Base-by-base conservation (phyloP, 305 asterid genomes). In the Rubia balearica region DNA sequence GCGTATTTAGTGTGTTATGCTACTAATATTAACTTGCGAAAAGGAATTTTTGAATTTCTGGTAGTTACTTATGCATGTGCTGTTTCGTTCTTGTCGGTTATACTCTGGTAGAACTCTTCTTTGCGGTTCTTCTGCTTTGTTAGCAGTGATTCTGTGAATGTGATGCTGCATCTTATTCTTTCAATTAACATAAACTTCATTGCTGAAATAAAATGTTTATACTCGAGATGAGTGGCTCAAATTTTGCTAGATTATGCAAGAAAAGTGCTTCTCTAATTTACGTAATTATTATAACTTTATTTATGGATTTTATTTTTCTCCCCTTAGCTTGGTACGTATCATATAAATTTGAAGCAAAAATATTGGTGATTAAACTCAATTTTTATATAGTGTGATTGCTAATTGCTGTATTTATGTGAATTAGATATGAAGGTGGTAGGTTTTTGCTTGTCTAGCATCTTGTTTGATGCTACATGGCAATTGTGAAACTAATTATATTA, bases 401-500 rank as follows among this genome's bases (percentile, higher is more conserved):
- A 21, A 40, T 38, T 64, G 16, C 17, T 40, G 70, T 12, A 22
- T 45, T 21, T 27, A 24, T 22, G 30, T 67, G 42, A 24, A 45
- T 43, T 3, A 45, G 33, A 41, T 4, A 9, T 8, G 19, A 65
- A 65, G 11, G 16, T 42, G 53, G 55, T 14, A 6, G 17, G 8
- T 45, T 46, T 13, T 13, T 24, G 60, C 71, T 67, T 41, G 53
- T 65, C 17, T 19, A 12, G 24, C n/a, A 64, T 65, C 36, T 64
- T 64, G 24, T 38, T 22, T 64, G 51, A 40, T 40, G 68, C n/a
- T 64, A 41, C 16, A 8, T 51, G 51, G 24, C 9, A 51, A 16
- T 51, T n/a, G 22, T 6, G 22, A n/a, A 17, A 51, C 59, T 51
- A 62, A 61, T 56, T 67, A 69, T 53, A 57, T 42, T 49, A 76